phyloP scores from a whole-genome alignment of 345 rosid species.

The Lepidium sativum region DNA sequence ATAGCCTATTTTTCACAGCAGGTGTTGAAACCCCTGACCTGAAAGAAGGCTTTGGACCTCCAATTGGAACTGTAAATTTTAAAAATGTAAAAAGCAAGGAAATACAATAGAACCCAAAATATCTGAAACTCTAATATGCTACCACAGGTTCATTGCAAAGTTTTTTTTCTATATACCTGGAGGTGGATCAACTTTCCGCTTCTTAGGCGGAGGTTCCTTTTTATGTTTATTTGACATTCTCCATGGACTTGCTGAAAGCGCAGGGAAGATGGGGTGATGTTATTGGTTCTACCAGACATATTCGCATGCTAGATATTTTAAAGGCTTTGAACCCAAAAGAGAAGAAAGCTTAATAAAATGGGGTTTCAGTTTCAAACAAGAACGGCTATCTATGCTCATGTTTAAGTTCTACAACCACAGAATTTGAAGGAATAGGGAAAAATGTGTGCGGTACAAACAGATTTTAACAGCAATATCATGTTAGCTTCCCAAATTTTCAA shows the following conservation, averaged over 20 bases:
- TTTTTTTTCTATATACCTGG: slow-evolving; percentile 41
- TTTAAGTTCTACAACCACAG: not conserved
- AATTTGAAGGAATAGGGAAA: not conserved
- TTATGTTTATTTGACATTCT: slow-evolving; percentile 46
- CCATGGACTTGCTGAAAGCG: slow-evolving; percentile 68
- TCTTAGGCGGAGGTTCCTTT: slow-evolving; percentile 74
- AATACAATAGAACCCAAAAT: slow-evolving; percentile 7
- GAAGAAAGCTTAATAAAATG: slow-evolving; percentile 7
- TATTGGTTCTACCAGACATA: not conserved
- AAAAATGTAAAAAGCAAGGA: not conserved
- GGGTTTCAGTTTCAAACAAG: slow-evolving; percentile 12
- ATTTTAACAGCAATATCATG: not conserved
- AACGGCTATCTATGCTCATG: not conserved
- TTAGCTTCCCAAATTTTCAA: not conserved
- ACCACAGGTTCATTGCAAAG: not conserved
- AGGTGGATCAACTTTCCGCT: slow-evolving; percentile 71
- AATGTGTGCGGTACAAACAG: not conserved
- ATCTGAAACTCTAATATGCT: slow-evolving; percentile 13
- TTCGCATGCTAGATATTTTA: not conserved
- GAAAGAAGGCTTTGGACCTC: slow-evolving; percentile 41
- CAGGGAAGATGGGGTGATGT: slow-evolving; percentile 9
- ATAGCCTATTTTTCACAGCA: slow-evolving; percentile 41
- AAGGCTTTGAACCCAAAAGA: slow-evolving; percentile 7
- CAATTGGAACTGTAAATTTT: slow-evolving; percentile 10
- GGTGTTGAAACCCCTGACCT: slow-evolving; percentile 45